Evolutionary conservation across 1,284 basidiomycete genomes (phyloP), one percentile per base, ranked within the genome.

Genomic region (Somion occarium): DNA sequence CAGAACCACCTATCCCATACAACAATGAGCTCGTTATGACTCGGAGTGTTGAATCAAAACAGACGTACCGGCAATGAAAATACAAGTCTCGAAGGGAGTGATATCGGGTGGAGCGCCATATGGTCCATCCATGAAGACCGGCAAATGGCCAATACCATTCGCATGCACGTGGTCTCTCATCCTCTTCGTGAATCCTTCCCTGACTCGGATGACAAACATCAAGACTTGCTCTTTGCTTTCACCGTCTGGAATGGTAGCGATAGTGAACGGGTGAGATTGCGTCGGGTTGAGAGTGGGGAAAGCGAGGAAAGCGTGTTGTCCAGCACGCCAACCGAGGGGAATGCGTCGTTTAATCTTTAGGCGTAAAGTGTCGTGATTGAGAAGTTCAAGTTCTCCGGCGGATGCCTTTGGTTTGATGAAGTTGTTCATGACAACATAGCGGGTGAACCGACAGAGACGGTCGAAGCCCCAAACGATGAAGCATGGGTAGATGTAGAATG

Each of bases 231-330:
- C 60, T 23, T 56, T 49, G 11, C 52, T 49, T 22, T 48, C 56
- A n/a, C 53, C 53, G 24, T 53, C 53, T 20, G 60, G 59, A 38
- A 75, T 65, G 39, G 69, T 75, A 11, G 74, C 68, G 49, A 82
- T 78, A 0, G 80, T 82, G 61, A 83, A 81, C 3, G 80, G 79
- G 57, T 82, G 80, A 5, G 74, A 70, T 60, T 82, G 74, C 50
- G 75, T 68, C 4, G 73, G 69, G 13, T 71, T 62, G 3, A 60
- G 59, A 3, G 75, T 56, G 1, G 80, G 80, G 54, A 80, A 70
- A 9, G 73, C 71, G 38, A 83, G 64, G 60, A 75, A 81, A 3
- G 71, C 74, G 54, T 75, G 76, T 60, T 87, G 84, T 1, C 83
- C 83, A 0, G 83, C 73, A 5, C 61, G 64, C 83, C 83, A 88